Evolutionary conservation across 495 filamentous ascomycete species (phyloP).

Genomic region (Rhizodiscina lignyota): DNA sequence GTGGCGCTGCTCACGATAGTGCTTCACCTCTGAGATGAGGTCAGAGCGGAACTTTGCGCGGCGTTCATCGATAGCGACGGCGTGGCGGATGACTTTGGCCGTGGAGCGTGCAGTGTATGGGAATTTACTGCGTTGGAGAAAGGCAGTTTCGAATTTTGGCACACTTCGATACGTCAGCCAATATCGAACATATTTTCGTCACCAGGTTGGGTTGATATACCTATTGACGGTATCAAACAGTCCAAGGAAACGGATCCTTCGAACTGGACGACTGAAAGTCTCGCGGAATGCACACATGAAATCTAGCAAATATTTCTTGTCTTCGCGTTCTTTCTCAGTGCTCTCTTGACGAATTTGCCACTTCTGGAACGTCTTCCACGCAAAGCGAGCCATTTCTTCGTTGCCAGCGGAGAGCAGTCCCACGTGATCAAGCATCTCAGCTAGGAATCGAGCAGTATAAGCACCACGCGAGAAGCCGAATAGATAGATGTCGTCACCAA

Average conservation of each 20-base stretch:
- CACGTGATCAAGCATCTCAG: constrained; percentile 76
- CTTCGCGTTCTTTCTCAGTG: constrained; percentile 35
- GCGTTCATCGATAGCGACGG: constrained; percentile 19
- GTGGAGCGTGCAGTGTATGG: constrained; percentile 69
- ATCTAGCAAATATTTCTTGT: constrained; percentile 49
- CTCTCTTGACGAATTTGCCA: constrained; percentile 58
- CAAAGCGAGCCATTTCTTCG: constrained; percentile 71
- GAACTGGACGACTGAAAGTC: constrained; percentile 65
- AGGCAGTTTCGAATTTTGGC: constrained; percentile 65
- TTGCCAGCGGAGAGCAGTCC: constrained; percentile 71
- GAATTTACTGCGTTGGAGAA: constrained; percentile 70
- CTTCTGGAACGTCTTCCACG: constrained; percentile 75
- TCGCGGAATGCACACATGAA: constrained; percentile 76
- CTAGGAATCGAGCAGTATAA: constrained; percentile 75
- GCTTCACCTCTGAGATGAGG: constrained; percentile 38
- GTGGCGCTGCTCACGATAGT: constrained; percentile 18
- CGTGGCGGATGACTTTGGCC: constrained; percentile 37
- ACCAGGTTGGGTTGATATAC: too few species aligned
- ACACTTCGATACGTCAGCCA: too few species aligned
- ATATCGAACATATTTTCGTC: too few species aligned
- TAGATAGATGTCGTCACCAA: constrained; percentile 64
- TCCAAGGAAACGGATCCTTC: constrained; percentile 52
- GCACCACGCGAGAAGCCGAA: constrained; percentile 77
- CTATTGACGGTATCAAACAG: constrained; percentile 69
- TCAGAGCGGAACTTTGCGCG: constrained; percentile 44